Evolutionary conservation across 345 rosid genomes (phyloP).

Genomic region (Erysimum cheiranthoides): DNA sequence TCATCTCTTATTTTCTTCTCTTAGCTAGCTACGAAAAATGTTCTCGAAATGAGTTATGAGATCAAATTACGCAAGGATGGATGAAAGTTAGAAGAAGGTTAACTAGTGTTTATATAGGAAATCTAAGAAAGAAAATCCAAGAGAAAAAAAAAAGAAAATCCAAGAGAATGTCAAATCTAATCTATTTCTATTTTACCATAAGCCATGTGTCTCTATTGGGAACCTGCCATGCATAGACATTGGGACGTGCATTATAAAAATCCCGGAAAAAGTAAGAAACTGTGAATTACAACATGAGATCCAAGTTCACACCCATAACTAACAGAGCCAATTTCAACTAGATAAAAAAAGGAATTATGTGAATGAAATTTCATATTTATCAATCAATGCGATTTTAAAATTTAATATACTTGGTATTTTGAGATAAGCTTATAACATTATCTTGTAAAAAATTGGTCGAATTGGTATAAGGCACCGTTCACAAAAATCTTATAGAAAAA

Average conservation of each 20-base stretch:
- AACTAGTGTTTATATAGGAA: constrained; percentile 28
- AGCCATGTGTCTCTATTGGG: constrained; percentile 40
- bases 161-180: constrained; percentile 24
- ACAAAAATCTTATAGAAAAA: not conserved
- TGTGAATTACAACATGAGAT: constrained; percentile 27
- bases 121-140: constrained; percentile 1
- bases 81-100: constrained; percentile 11
- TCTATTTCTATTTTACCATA: constrained; percentile 8
- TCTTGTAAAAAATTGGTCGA: not conserved
- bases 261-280: constrained; percentile 21
- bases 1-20: constrained; percentile 30
- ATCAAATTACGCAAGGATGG: constrained; percentile 11
- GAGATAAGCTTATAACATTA: not conserved
- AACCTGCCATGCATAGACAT: constrained; percentile 31
- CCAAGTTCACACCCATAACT: constrained; percentile 34
- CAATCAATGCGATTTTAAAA: not conserved
- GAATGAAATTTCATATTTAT: not conserved
- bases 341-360: not conserved
- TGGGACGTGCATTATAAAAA: constrained; percentile 18
- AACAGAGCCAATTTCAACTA: constrained; percentile 1
- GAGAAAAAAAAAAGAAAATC: not conserved
- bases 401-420: not conserved
- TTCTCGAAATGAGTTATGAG: constrained; percentile 1
- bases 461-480: constrained; percentile 2
- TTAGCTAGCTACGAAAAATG: constrained; percentile 5